Conservation (phyloP, 2,329 filamentous ascomycete genomes). For the Talaromyces sp. region DNA sequence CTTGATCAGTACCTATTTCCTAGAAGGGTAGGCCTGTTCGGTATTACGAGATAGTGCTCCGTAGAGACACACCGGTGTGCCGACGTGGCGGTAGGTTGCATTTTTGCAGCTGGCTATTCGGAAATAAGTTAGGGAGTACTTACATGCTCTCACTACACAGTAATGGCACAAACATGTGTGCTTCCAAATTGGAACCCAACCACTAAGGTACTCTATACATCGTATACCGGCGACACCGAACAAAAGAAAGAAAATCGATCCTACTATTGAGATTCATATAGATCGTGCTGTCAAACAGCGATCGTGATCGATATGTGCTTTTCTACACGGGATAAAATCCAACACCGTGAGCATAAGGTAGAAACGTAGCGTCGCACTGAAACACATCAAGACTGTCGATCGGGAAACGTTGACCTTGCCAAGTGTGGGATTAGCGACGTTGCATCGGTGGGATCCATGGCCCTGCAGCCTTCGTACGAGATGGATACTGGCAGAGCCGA, state of each 20-base stretch:
- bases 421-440: neutral
- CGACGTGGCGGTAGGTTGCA: neutral
- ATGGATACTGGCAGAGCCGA: neutral
- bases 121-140: neutral
- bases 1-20: neutral
- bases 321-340: neutral
- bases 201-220: neutral
- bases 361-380: conserved; percentile 3
- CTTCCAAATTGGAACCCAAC: neutral
- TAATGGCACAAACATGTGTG: neutral
- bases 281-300: neutral
- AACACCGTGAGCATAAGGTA: neutral
- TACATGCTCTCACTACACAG: neutral
- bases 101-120: neutral
- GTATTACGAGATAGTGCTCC: neutral
- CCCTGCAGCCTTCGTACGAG: neutral
- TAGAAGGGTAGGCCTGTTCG: neutral
- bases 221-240: neutral
- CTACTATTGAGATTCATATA: neutral
- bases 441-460: conserved; percentile 5
- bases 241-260: neutral
- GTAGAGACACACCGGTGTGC: neutral
- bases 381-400: neutral
- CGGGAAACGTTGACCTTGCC: neutral
- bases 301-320: neutral